Evolutionary conservation across 495 filamentous ascomycete species (phyloP).

Genomic region (Penicillium atrosanguineum): DNA sequence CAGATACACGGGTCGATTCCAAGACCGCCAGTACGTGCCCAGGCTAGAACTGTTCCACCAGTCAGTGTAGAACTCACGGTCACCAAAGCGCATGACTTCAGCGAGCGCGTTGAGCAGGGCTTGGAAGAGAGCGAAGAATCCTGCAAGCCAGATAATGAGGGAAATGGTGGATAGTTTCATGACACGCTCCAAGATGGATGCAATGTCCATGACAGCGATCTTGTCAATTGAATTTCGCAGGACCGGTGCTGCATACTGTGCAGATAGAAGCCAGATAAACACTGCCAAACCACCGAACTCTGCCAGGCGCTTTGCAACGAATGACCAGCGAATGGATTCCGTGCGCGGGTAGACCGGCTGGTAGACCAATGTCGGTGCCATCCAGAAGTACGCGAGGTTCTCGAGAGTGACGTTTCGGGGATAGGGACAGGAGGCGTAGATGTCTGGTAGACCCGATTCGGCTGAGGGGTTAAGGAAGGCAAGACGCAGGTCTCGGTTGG

Average conservation of each 20-base stretch:
- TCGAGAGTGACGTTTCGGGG: conserved; percentile 81
- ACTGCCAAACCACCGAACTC: conserved; percentile 73
- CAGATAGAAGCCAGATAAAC: conserved; percentile 89
- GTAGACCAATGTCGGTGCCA: conserved; percentile 93
- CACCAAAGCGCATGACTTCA: conserved; percentile 84
- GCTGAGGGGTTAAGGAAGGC: conserved; percentile 69
- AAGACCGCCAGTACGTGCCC: conserved; percentile 88
- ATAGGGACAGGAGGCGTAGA: conserved; percentile 84
- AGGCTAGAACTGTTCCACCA: conserved; percentile 95
- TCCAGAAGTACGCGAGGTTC: conserved; percentile 94
- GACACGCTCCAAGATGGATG: conserved; percentile 79
- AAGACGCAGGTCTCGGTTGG: conserved; percentile 91
- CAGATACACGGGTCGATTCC: conserved; percentile 95
- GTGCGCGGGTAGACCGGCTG: conserved; percentile 93
- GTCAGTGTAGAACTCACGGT: conserved; percentile 91
- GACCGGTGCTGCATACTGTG: conserved; percentile 89
- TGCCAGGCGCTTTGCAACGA: conserved; percentile 75
- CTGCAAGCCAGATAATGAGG: conserved; percentile 91
- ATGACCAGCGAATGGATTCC: conserved; percentile 72
- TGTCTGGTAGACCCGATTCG: conserved; percentile 62
- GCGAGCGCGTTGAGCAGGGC: conserved; percentile 84
- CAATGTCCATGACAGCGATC: conserved; percentile 75
- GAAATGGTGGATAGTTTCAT: conserved; percentile 95
- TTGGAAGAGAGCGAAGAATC: conserved; percentile 96
- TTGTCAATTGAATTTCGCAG: conserved; percentile 85